Conservation (phyloP, 78 protist genomes). For the Dictyostelium firmibasis region DNA sequence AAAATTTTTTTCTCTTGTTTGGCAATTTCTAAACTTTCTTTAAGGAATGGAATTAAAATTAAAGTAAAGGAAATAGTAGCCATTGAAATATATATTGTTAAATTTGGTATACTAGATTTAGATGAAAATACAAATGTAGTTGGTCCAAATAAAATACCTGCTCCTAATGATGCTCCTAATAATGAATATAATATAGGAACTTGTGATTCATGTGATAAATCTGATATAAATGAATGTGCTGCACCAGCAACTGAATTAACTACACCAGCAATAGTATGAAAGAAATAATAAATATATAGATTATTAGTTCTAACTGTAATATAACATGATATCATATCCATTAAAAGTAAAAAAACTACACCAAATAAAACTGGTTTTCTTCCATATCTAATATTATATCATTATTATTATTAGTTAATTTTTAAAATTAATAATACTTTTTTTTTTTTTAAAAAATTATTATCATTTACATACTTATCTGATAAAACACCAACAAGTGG, state of each 20-base stretch:
- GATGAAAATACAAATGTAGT: neutral
- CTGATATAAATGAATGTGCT: neutral
- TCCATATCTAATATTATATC: neutral
- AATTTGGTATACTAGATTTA: neutral
- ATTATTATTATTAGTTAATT: neutral
- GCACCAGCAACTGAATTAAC: neutral
- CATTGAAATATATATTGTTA: neutral
- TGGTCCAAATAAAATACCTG: neutral
- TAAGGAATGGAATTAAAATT: neutral
- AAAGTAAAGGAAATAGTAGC: neutral
- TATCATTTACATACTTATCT: conserved; percentile 1
- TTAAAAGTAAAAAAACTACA: neutral
- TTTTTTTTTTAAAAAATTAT: too few relatives aligned
- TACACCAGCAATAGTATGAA: neutral
- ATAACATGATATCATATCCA: neutral
- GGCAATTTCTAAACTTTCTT: neutral
- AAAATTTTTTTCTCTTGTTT: neutral
- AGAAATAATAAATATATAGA: neutral
- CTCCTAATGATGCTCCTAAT: neutral
- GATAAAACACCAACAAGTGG: conserved; percentile 13
- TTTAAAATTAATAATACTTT: neutral
- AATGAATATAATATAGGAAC: neutral
- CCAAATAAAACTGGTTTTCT: neutral
- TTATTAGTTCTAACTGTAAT: neutral
- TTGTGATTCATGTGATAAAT: neutral